Conservation (phyloP, 371 early-diverging fungal genomes). For the Coemansia sp. region DNA sequence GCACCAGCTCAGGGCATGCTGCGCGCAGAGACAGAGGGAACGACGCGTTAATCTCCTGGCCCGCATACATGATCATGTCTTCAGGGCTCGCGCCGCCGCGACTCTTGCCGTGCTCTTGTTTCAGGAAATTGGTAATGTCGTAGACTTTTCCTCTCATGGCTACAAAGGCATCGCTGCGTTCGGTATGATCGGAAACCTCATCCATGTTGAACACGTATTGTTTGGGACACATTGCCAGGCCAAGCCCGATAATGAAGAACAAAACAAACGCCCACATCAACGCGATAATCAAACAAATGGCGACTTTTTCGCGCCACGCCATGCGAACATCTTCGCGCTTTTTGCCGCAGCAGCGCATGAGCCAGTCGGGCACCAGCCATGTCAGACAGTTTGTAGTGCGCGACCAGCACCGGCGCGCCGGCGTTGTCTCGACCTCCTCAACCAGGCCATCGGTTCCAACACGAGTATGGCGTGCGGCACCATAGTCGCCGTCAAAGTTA, state of each 20-base stretch:
- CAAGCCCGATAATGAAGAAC: slow-evolving; percentile 88
- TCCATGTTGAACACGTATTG: slow-evolving; percentile 59
- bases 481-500: slow-evolving; percentile 41
- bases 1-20: slow-evolving; percentile 59
- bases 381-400: slow-evolving; percentile 68
- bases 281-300: slow-evolving; percentile 87
- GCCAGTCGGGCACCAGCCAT: slow-evolving; percentile 74
- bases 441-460: slow-evolving; percentile 25
- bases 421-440: slow-evolving; percentile 58
- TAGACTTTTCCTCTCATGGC: slow-evolving; percentile 74
- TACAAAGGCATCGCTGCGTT: slow-evolving; percentile 58
- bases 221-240: slow-evolving; percentile 81
- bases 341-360: slow-evolving; percentile 70
- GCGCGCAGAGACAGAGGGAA: slow-evolving; percentile 60
- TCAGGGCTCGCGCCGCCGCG: slow-evolving; percentile 55
- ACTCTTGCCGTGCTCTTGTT: slow-evolving; percentile 59
- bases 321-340: slow-evolving; percentile 82
- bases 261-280: slow-evolving; percentile 76
- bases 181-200: slow-evolving; percentile 41
- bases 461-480: slow-evolving; percentile 5
- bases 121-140: slow-evolving; percentile 69
- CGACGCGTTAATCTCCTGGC: slow-evolving; percentile 60
- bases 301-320: slow-evolving; percentile 97
- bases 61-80: slow-evolving; percentile 57
- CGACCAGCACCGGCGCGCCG: slow-evolving; percentile 69